These are phyloP conservation scores for Coelastrella sp. DNA, from an alignment of 139 green algal genomes.

Conservation along the genomic window DNA sequence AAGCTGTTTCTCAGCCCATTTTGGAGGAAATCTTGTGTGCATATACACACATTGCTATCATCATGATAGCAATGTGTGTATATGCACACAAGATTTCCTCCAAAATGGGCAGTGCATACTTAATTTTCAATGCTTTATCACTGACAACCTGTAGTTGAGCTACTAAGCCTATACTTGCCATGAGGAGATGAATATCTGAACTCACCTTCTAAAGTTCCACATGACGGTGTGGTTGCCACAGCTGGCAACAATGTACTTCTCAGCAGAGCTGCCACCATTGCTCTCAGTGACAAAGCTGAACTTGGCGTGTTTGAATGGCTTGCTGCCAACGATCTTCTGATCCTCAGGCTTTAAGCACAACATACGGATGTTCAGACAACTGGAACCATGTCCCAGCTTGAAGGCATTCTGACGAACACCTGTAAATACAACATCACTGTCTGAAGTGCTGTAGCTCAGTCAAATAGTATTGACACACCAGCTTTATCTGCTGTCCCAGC, in stretches of 20 bases:
- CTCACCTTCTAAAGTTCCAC: conserved; percentile 81
- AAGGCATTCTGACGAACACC: neutral
- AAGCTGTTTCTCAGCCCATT: too few relatives aligned
- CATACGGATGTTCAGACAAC: conserved; percentile 79
- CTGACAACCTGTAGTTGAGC: neutral
- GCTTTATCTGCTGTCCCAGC: too few relatives aligned
- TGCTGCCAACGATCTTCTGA: neutral
- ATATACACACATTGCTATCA: too few relatives aligned
- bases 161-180: neutral
- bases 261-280: conserved; percentile 70
- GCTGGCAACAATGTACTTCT: conserved; percentile 87
- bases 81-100: too few relatives aligned
- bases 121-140: neutral
- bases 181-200: neutral
- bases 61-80: too few relatives aligned
- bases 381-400: conserved; percentile 79
- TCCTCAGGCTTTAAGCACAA: conserved; percentile 90
- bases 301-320: conserved; percentile 49
- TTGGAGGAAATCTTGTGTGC: too few relatives aligned
- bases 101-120: neutral
- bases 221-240: conserved; percentile 85
- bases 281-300: conserved; percentile 80
- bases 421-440: neutral
- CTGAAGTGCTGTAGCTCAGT: neutral
- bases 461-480: too few relatives aligned